Percentiles rank a stretch among this genome's conserved stretches.
These are phyloP conservation scores for Tolypocladium capitatum DNA, from an alignment of 2,329 filamentous ascomycete species.

Conservation along the genomic window DNA sequence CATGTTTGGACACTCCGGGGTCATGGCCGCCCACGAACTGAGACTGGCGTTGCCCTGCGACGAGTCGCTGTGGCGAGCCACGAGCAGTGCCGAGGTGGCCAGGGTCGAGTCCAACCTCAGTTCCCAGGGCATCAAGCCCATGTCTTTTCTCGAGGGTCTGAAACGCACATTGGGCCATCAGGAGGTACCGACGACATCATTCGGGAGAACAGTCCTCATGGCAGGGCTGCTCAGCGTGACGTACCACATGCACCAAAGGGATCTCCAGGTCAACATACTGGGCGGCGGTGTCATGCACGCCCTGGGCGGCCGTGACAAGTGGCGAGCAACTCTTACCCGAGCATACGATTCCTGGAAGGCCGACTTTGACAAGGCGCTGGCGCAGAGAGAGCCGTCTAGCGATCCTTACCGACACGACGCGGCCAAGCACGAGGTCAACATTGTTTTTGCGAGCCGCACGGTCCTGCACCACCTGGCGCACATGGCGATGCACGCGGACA, in stretches of 20 bases:
- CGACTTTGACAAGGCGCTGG: slow-evolving; percentile 74
- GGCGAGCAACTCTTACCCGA: slow-evolving; percentile 70
- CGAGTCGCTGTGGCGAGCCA: slow-evolving; percentile 83
- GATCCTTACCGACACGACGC: slow-evolving; percentile 43
- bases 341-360: slow-evolving; percentile 91
- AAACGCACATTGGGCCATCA: slow-evolving; percentile 82
- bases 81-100: slow-evolving; percentile 73
- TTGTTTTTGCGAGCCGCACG: slow-evolving; percentile 73
- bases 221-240: slow-evolving; percentile 83
- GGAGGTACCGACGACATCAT: slow-evolving; percentile 79
- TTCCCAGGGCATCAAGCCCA: slow-evolving; percentile 69
- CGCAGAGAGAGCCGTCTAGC: slow-evolving; percentile 38
- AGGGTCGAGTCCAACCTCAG: slow-evolving; percentile 69
- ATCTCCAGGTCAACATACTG: slow-evolving; percentile 80
- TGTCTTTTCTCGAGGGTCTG: slow-evolving; percentile 79
- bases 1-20: slow-evolving; percentile 94
- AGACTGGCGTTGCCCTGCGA: slow-evolving; percentile 83
- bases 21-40: slow-evolving; percentile 96
- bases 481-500: slow-evolving; percentile 95
- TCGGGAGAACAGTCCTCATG: slow-evolving; percentile 89
- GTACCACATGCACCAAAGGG: slow-evolving; percentile 96
- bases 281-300: slow-evolving; percentile 59
- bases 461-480: slow-evolving; percentile 89
- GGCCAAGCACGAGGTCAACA: slow-evolving; percentile 45
- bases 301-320: slow-evolving; percentile 78